phyloP scores from a whole-genome alignment of 2,329 filamentous ascomycete genomes.

The Stachybotrys chartarum region DNA sequence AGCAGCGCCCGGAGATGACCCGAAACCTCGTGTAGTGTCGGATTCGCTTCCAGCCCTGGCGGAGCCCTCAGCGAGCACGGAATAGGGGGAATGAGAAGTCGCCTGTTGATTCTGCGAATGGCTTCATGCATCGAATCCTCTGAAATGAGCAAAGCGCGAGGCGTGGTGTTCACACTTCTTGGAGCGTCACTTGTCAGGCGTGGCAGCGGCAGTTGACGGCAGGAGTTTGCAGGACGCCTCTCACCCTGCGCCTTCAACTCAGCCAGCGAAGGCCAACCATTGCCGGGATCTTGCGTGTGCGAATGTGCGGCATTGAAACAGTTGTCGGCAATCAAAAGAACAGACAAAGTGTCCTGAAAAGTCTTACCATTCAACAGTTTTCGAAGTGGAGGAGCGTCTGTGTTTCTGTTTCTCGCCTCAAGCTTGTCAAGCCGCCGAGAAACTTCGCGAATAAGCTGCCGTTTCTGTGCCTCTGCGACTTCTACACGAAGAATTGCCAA shows the following conservation, averaged over 20 bases:
- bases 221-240: slow-evolving; percentile 12
- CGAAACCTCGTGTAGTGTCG: background rate
- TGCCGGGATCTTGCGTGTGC: slow-evolving; percentile 7
- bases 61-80: background rate
- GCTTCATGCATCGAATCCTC: background rate
- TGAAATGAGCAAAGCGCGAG: background rate
- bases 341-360: slow-evolving; percentile 20
- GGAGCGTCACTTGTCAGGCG: slow-evolving; percentile 2
- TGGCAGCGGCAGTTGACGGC: slow-evolving; percentile 25
- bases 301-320: slow-evolving; percentile 22
- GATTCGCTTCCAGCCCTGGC: background rate
- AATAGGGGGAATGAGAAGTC: background rate
- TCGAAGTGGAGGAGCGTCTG: slow-evolving; percentile 3
- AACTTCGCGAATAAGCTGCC: slow-evolving; percentile 16
- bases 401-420: slow-evolving; percentile 7
- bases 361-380: slow-evolving; percentile 18
- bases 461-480: slow-evolving; percentile 17
- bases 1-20: background rate
- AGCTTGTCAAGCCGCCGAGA: slow-evolving; percentile 11
- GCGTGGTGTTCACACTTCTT: background rate
- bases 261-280: slow-evolving; percentile 25
- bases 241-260: slow-evolving; percentile 29
- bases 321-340: slow-evolving; percentile 22
- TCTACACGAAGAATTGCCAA: slow-evolving; percentile 23
- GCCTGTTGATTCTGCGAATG: background rate